These are phyloP conservation scores for Aspergillus affinis DNA, from an alignment of 495 filamentous ascomycete genomes.

Conservation along the genomic window DNA sequence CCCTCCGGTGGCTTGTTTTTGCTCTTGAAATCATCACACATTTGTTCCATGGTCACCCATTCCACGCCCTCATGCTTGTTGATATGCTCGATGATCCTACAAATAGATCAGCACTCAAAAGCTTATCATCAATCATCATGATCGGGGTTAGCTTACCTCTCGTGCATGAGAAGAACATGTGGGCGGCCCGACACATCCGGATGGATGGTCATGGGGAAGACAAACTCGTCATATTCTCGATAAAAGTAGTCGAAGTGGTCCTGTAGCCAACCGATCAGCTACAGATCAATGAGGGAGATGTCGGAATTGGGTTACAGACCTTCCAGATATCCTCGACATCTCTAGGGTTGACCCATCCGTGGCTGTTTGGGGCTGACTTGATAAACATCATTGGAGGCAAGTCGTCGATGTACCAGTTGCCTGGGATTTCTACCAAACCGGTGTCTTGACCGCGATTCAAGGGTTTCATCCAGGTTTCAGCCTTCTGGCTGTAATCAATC, in stretches of 20 bases:
- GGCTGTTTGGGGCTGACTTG: constrained; percentile 57
- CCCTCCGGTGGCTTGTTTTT: constrained; percentile 65
- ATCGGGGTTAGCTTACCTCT: constrained; percentile 33
- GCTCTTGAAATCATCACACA: constrained; percentile 67
- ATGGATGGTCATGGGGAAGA: constrained; percentile 71
- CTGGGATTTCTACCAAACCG: constrained; percentile 64
- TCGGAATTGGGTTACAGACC: constrained; percentile 19
- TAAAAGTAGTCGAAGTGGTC: constrained; percentile 74
- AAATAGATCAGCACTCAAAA: constrained; percentile 3
- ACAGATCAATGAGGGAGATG: neutral
- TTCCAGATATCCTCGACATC: constrained; percentile 60
- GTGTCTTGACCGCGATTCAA: constrained; percentile 52
- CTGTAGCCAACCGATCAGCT: constrained; percentile 13
- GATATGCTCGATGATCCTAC: constrained; percentile 67
- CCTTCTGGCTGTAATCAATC: constrained; percentile 59
- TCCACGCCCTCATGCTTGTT: constrained; percentile 73
- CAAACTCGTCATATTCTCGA: constrained; percentile 66
- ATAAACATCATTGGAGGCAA: constrained; percentile 63
- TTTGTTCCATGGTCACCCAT: constrained; percentile 71
- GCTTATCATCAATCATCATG: neutral
- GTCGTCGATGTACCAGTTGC: constrained; percentile 70
- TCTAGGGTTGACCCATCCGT: constrained; percentile 61
- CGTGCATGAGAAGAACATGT: constrained; percentile 68
- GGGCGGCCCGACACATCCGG: constrained; percentile 67
- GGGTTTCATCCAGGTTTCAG: constrained; percentile 67